Evolutionary conservation across 140 eudicot genomes (phyloP), one percentile per base, ranked within the genome.

Genomic region (Cichorium intybus): DNA sequence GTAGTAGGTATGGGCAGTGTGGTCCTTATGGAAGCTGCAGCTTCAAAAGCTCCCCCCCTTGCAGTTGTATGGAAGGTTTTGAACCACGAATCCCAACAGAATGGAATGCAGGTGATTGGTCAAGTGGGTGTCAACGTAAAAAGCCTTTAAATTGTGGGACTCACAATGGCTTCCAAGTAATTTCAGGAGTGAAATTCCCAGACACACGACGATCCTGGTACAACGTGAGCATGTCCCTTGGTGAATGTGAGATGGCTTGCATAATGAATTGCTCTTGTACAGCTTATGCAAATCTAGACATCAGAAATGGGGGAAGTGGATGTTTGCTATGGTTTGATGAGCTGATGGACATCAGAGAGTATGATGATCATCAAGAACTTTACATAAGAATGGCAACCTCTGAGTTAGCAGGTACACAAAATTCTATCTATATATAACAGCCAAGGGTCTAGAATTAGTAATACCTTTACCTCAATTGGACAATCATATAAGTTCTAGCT

Each of bases 281-380:
- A 2, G 29, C 29, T 26, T 26, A 26, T 26, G 29, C 29, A 26
- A 26, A 45, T 24, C 18, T 62, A 24, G 75, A 76, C 22, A 35
- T 76, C 28, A 39, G 66, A 37, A 64, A 58, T 15, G 72, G 80
- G 1, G 82, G 77, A 22, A 80, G 71, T 53, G 85, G 89, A 27
- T 83, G 89, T 68, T 26, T 79, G 71, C 6, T 75, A 48, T 79
- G 80, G 81, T 60, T 47, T 58, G 60, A 33, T 16, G 82, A 62
- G 17, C 56, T 82, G 69, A 26, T 26, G 47, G 88, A 82, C 37
- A 55, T 79, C 5, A 72, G 78, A 56, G 62, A 47, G 31, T 12
- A 57, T 0, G 24, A 23, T 48, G 51, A 48, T 7, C 69, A 69
- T 7, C 66, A 69, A 55, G 74, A 76, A 18, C 27, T 80, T 34